These are phyloP conservation scores for Cordyceps militaris DNA, from an alignment of 2,329 filamentous ascomycete species.

Conservation along the genomic window DNA sequence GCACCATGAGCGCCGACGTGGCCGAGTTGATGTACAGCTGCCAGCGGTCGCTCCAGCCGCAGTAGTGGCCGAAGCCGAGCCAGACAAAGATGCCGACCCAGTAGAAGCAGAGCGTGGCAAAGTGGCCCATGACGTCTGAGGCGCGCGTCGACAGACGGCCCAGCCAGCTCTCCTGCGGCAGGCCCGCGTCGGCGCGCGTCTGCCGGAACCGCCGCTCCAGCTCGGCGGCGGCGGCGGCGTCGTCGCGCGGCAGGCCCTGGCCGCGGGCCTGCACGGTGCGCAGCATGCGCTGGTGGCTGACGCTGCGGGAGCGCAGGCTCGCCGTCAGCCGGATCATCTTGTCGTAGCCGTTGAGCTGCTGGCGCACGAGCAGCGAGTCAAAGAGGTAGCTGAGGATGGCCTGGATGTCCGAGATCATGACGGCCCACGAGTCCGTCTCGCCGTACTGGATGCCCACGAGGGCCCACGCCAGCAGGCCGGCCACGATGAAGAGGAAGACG, in stretches of 20 bases:
- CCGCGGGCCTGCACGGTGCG: slow-evolving; percentile 15
- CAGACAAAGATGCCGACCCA: slow-evolving; percentile 30
- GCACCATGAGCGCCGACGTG: slow-evolving; percentile 30
- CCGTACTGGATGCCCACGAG: slow-evolving; percentile 25
- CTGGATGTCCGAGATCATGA: slow-evolving; percentile 28
- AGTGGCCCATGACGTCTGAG: slow-evolving; percentile 23
- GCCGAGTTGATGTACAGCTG: slow-evolving; percentile 38
- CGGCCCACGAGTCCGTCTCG: slow-evolving; percentile 28
- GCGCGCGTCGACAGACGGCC: slow-evolving; percentile 22
- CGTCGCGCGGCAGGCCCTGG: background rate
- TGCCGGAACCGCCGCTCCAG: slow-evolving; percentile 15
- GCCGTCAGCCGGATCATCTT: slow-evolving; percentile 23
- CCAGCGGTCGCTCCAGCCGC: slow-evolving; percentile 28
- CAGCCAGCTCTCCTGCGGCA: slow-evolving; percentile 24
- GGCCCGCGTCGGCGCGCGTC: background rate
- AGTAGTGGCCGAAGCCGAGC: slow-evolving; percentile 25
- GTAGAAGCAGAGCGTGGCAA: slow-evolving; percentile 26
- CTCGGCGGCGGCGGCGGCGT: slow-evolving; percentile 16
- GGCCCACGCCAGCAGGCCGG: slow-evolving; percentile 25
- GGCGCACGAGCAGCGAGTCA: slow-evolving; percentile 31
- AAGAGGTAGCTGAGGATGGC: slow-evolving; percentile 32
- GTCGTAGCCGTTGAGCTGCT: slow-evolving; percentile 29
- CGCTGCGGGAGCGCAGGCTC: slow-evolving; percentile 25
- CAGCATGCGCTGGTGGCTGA: slow-evolving; percentile 26
- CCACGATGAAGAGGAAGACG: slow-evolving; percentile 24